These are phyloP conservation scores for Lepidium africanum DNA, from an alignment of 345 rosid genomes.

Conservation along the genomic window DNA sequence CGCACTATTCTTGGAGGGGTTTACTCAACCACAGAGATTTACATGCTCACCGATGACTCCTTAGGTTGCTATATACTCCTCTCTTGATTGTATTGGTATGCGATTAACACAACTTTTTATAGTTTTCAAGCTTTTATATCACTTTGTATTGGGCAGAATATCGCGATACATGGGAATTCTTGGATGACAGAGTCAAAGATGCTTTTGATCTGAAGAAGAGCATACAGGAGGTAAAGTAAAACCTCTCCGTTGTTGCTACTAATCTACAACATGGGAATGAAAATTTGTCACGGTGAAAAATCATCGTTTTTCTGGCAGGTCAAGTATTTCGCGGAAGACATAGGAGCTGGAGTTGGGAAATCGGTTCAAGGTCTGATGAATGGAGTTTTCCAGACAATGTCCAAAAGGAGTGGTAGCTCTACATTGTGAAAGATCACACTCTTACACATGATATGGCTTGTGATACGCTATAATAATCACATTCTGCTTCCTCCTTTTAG, in stretches of 20 bases:
- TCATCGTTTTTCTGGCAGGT: conserved; percentile 45
- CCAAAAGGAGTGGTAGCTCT: conserved; percentile 16
- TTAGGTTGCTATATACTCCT: conserved; percentile 39
- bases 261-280: background rate
- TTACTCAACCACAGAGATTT: conserved; percentile 89
- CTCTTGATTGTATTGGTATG: background rate
- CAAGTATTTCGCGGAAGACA: conserved; percentile 78
- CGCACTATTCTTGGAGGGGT: conserved; percentile 89
- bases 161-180: conserved; percentile 70
- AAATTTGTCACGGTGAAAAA: background rate
- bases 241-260: background rate
- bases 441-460: background rate
- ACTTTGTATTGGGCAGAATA: conserved; percentile 40
- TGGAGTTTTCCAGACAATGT: conserved; percentile 40
- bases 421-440: conserved; percentile 10
- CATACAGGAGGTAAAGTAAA: conserved; percentile 64
- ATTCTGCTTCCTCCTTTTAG: background rate
- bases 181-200: conserved; percentile 79
- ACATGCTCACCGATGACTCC: conserved; percentile 91
- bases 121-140: background rate
- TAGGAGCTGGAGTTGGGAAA: conserved; percentile 81
- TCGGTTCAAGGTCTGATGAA: conserved; percentile 71
- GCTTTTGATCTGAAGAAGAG: conserved; percentile 84
- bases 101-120: background rate
- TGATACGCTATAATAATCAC: too few relatives aligned